These are phyloP conservation scores for Acanthamoeba culbertsoni DNA, from an alignment of 208 protist species.

Conservation along the genomic window DNA sequence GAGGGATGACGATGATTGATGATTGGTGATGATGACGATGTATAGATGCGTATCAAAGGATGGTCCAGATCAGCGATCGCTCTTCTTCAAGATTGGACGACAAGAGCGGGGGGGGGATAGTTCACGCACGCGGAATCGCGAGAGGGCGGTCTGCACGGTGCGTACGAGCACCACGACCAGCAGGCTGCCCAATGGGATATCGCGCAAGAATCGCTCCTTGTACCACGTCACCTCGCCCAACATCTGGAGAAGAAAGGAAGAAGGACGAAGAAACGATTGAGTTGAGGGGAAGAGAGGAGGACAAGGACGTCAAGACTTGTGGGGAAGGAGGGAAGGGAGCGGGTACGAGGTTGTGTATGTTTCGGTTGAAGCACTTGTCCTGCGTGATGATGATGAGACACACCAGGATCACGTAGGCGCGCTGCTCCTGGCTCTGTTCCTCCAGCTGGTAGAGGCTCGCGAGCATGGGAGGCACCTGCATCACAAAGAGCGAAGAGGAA, in stretches of 20 bases:
- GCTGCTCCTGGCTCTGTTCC: background rate
- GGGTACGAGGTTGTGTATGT: slow-evolving; percentile 5
- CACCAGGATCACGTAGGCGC: slow-evolving; percentile 3
- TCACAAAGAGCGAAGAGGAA: background rate
- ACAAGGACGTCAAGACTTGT: background rate
- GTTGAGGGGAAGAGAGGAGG: background rate
- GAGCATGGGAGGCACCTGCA: background rate
- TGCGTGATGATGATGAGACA: slow-evolving; percentile 41
- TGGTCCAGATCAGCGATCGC: too few species aligned
- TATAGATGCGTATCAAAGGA: too few species aligned
- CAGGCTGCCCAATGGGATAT: slow-evolving; percentile 31
- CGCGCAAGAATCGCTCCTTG: background rate
- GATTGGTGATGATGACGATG: too few species aligned
- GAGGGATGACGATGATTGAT: too few species aligned
- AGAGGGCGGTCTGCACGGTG: background rate
- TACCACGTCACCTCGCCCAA: background rate
- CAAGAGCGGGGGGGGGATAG: background rate
- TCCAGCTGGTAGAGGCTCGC: background rate
- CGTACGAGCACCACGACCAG: slow-evolving; percentile 28
- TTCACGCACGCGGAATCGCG: background rate
- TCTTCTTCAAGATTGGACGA: too few species aligned
- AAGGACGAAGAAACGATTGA: background rate
- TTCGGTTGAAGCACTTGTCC: slow-evolving; percentile 33
- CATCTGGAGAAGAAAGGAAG: background rate
- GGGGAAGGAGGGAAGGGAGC: background rate